A percentile compares a stretch with the other conserved stretches of the same genome.
Evolutionary conservation across 2,329 filamentous ascomycete species (phyloP).

Genomic region (Epichloe hybrida): DNA sequence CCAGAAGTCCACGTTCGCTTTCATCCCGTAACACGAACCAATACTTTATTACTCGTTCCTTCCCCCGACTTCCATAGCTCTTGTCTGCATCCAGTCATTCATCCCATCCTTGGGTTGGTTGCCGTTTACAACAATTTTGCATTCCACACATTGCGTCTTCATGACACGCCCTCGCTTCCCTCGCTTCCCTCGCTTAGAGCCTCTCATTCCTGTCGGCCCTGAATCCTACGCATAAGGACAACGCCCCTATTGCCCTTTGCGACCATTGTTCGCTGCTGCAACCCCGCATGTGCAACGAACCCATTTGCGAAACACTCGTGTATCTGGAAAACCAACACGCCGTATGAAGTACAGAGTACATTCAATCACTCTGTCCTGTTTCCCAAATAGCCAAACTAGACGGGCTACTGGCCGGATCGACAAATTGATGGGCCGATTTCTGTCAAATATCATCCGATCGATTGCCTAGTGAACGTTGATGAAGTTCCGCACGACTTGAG

Average conservation of each 20-base stretch:
- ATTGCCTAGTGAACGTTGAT: background rate
- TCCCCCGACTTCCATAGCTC: background rate
- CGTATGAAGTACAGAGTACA: too few species aligned
- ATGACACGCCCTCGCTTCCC: background rate
- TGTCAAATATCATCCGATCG: background rate
- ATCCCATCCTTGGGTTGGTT: background rate
- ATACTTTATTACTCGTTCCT: background rate
- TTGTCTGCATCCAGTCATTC: background rate
- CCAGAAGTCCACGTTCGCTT: background rate
- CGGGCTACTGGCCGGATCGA: background rate
- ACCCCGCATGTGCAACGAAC: background rate
- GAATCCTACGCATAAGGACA: background rate
- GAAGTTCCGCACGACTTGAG: background rate
- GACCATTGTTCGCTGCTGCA: background rate
- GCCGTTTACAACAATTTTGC: background rate
- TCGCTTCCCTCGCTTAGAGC: background rate
- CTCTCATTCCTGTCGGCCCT: background rate
- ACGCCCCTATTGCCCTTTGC: background rate
- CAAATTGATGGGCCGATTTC: background rate
- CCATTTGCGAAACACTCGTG: background rate
- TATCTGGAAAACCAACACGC: background rate
- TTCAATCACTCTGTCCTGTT: too few species aligned
- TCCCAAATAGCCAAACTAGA: background rate
- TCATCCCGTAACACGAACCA: background rate
- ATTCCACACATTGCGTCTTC: constrained; percentile 2